phyloP scores from a whole-genome alignment of 495 filamentous ascomycete genomes.

The Paragyromitra xinjiangensis region DNA sequence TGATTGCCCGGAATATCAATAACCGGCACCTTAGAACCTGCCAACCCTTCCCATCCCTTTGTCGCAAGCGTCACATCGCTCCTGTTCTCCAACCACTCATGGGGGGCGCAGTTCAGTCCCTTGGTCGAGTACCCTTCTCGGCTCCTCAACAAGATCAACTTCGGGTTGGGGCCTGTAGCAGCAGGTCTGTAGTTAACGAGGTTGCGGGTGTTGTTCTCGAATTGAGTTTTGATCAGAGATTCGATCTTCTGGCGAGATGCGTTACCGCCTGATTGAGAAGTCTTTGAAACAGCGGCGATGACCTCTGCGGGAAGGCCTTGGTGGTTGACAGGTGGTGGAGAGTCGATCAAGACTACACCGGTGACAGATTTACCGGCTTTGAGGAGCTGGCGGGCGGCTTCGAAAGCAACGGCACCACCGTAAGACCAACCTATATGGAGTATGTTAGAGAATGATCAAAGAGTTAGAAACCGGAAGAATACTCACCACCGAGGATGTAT shows the following conservation, averaged over 20 bases:
- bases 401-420: constrained; percentile 87
- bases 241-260: constrained; percentile 56
- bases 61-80: constrained; percentile 39
- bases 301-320: constrained; percentile 61
- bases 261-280: constrained; percentile 56
- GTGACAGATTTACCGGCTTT: constrained; percentile 74
- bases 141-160: constrained; percentile 42
- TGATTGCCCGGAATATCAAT: constrained; percentile 50
- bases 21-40: constrained; percentile 32
- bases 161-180: constrained; percentile 24
- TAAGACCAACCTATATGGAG: constrained; percentile 71
- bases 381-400: constrained; percentile 76
- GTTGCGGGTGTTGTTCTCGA: constrained; percentile 44
- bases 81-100: constrained; percentile 49
- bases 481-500: constrained; percentile 69
- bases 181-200: constrained; percentile 50
- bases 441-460: constrained; percentile 7
- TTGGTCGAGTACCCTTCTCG: constrained; percentile 32
- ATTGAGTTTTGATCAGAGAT: constrained; percentile 55
- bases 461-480: not conserved
- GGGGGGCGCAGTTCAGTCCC: constrained; percentile 38
- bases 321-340: constrained; percentile 67
- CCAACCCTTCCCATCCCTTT: constrained; percentile 39
- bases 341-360: constrained; percentile 81
- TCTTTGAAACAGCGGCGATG: constrained; percentile 59